These are phyloP conservation scores for Lignosus rhinocerotis DNA, from an alignment of 1,284 basidiomycete genomes.

Conservation along the genomic window DNA sequence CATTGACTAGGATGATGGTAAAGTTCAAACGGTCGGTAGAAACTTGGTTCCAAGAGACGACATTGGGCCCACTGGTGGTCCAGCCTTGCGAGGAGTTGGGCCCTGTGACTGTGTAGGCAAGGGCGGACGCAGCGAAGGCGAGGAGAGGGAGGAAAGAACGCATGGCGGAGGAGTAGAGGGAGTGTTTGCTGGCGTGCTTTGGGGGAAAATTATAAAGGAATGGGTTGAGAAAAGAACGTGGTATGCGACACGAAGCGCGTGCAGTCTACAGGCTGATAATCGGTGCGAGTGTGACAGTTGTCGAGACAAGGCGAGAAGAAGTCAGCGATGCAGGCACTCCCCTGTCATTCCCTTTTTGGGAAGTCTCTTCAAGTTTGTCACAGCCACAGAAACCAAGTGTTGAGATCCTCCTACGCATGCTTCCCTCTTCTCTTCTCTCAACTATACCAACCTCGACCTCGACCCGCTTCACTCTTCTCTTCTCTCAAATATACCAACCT, in stretches of 20 bases:
- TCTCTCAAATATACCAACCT: background rate
- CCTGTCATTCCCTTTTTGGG: background rate
- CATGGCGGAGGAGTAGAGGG: constrained; percentile 43
- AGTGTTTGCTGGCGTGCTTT: constrained; percentile 1
- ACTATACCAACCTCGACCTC: background rate
- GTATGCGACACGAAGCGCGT: constrained; percentile 10
- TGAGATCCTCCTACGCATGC: background rate
- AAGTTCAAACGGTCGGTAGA: constrained; percentile 67
- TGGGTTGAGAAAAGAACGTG: constrained; percentile 18
- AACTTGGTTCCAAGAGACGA: constrained; percentile 64
- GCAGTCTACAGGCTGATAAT: constrained; percentile 3
- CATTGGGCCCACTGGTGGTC: constrained; percentile 59
- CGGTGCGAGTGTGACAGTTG: constrained; percentile 10
- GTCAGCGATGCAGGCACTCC: constrained; percentile 6
- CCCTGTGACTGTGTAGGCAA: constrained; percentile 60
- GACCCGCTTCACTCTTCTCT: background rate
- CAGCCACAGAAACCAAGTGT: background rate
- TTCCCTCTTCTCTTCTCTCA: background rate
- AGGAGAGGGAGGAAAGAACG: constrained; percentile 46
- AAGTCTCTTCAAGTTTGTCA: background rate
- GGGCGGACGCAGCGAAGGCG: constrained; percentile 52
- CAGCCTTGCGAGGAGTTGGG: constrained; percentile 56
- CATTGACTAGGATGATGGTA: constrained; percentile 66
- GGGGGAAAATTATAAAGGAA: constrained; percentile 12
- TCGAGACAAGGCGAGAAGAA: constrained; percentile 10